Base-by-base conservation (phyloP, 164 flowering plant genomes). In the Warburgia ugandensis region DNA sequence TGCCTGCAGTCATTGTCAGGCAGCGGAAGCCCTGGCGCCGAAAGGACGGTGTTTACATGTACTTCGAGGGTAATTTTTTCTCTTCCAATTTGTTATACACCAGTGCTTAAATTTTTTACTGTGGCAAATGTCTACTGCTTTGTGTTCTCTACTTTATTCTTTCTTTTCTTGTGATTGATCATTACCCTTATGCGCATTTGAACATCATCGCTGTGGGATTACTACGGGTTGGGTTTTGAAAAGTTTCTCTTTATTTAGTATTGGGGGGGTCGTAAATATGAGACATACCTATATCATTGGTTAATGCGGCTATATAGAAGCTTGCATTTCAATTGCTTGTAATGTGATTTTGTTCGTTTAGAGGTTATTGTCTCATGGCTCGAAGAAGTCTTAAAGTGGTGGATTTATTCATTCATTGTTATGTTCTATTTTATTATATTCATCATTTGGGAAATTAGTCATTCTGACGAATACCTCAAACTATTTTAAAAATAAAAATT, bases 11-110 rank as follows among this genome's bases (percentile, higher is more conserved):
- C 66, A 80, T 83, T 35, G 87, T 83, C 6, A 65, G 91, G 63
- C 86, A 83, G 70, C 74, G 91, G 60, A 83, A 83, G 73, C 86
- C 91, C 0, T 81, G 83, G 85, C 84, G 84, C 75, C 70, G 83
- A 81, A 79, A 78, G 85, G 85, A 78, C 35, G 92, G 85, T 13
- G 85, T 83, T 48, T 79, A 12, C 76, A 78, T 83, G 87, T 83
- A 80, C 68, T 79, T 79, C 35, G 85, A 80, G 77, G 87, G 92
- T 83, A 12, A 16, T n/a, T 27, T 2, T 21, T n/a, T 39, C 3
- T 20, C 22, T 2, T 48, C 1, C 6, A 19, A 27, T 2, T 38
- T 40, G 5, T 35, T 22, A 13, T 25, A 25, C 8, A 6, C 32
- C 11, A 22, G 32, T 6, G 17, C 2, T 0, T 2, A 4, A 9